Conservation (phyloP, 2,329 filamentous ascomycete genomes). For the Apiospora malaysiana region DNA sequence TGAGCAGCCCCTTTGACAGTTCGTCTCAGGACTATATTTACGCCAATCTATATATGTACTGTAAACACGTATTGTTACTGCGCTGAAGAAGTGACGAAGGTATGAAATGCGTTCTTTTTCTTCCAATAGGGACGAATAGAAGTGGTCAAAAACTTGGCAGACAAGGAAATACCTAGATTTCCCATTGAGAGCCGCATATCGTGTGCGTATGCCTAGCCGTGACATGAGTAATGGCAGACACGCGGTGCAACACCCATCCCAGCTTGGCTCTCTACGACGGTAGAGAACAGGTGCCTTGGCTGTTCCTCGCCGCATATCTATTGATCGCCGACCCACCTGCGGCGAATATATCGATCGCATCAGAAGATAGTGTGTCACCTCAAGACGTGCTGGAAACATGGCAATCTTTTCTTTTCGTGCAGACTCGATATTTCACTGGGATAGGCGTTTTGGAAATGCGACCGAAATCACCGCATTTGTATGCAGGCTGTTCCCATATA, state of each 20-base stretch:
- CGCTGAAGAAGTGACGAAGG: not conserved
- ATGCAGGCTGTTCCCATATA: not conserved
- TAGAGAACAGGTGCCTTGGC: slow-evolving; percentile 10
- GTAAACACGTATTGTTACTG: not conserved
- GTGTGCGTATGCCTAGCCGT: slow-evolving; percentile 1
- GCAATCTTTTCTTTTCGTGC: too few species aligned
- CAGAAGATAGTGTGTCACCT: not conserved
- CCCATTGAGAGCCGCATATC: not conserved
- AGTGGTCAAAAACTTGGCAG: not conserved
- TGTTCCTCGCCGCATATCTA: not conserved
- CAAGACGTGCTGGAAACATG: too few species aligned
- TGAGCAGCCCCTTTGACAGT: not conserved
- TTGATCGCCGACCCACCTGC: not conserved
- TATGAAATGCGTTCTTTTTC: too few species aligned
- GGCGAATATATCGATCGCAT: not conserved
- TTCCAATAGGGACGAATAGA: too few species aligned
- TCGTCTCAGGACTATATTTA: slow-evolving; percentile 15
- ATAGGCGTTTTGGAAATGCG: too few species aligned
- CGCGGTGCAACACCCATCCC: slow-evolving; percentile 1
- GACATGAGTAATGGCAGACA: slow-evolving; percentile 4
- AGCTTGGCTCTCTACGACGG: not conserved
- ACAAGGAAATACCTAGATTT: not conserved
- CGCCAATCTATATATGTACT: too few species aligned
- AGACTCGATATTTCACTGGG: too few species aligned
- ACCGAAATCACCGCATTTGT: not conserved